These are phyloP conservation scores for Pyronema domesticum DNA, from an alignment of 495 filamentous ascomycete species.

Conservation along the genomic window DNA sequence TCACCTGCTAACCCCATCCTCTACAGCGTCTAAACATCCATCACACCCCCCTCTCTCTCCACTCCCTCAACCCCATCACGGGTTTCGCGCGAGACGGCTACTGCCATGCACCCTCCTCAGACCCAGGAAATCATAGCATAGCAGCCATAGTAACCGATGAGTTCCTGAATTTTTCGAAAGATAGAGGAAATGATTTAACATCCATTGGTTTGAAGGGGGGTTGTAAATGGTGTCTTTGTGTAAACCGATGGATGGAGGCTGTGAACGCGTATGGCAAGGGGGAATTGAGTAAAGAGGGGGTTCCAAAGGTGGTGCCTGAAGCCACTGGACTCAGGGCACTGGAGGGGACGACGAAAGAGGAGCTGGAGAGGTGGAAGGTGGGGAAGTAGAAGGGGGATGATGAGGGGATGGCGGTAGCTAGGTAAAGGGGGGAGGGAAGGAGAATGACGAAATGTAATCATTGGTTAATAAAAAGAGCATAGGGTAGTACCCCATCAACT, in stretches of 20 bases:
- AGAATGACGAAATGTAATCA: no score
- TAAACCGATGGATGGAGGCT: conserved; percentile 36
- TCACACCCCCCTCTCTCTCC: conserved; percentile 37
- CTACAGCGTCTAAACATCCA: conserved; percentile 28
- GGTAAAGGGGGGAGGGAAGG: no score
- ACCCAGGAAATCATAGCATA: conserved; percentile 34
- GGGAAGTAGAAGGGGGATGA: no score
- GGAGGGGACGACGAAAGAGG: conserved; percentile 21
- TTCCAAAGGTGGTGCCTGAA: conserved; percentile 30
- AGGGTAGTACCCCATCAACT: no score
- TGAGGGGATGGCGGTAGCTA: no score
- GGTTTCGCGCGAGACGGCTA: conserved; percentile 45
- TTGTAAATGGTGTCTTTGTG: conserved; percentile 44
- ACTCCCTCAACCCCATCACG: conserved; percentile 39
- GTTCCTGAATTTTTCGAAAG: conserved; percentile 42
- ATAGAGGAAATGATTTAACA: conserved; percentile 40
- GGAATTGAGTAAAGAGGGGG: conserved; percentile 15
- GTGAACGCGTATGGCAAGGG: conserved; percentile 29
- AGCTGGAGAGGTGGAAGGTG: not conserved
- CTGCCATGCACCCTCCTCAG: conserved; percentile 31
- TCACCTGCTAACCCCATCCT: not conserved
- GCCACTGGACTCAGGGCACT: conserved; percentile 35
- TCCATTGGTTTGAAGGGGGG: conserved; percentile 35
- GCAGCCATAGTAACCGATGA: conserved; percentile 38
- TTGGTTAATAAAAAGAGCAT: no score